Evolutionary conservation across 164 flowering plant species (phyloP), one percentile per base, ranked within the genome.

Genomic region (Tinospora cordifolia): DNA sequence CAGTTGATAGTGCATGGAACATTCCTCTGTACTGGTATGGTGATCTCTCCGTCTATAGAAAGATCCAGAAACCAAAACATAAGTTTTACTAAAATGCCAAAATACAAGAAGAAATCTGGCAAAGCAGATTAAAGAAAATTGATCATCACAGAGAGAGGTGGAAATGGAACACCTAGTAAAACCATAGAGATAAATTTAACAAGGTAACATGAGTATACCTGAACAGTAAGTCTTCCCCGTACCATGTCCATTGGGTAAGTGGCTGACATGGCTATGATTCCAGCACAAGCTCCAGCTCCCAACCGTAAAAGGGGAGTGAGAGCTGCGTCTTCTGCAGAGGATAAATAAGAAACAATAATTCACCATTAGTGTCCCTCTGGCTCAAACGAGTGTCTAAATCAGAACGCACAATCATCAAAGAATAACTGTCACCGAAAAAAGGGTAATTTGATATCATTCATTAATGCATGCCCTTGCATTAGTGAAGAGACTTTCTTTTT

Each of bases 271-370:
- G 95, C 98, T 83, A 93, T 91, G 34, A 93, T 93, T 75, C 98
- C 98, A 83, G 98, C 98, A 86, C 92, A 89, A 38, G 97, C 98
- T 71, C 98, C 98, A 81, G 98, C 98, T 60, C 93, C 98, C 76
- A 93, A 96, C 34, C 98, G 93, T 68, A 93, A 69, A 65, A 91
- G 67, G 76, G 98, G 98, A 83, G 92, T 89, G 41, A 94, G 91
- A 59, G 85, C 72, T 38, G 95, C 97, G 81, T 91, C 88, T 58
- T 88, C 98, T 94, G 96, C 73, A 82, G 68, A 62, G 6, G 6
- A 54, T 54, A 54, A 54, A 54, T 6, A 54, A 54, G 24, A 6
- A 17, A n/a, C 36, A 54, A 24, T 22, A 54, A 54, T 17, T 51
- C 3, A 54, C 11, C 14, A 47, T 12, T 8, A 47, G 11, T 8